Conservation (phyloP, 177 flowering plant genomes). For the Tripterygium wilfordii region DNA sequence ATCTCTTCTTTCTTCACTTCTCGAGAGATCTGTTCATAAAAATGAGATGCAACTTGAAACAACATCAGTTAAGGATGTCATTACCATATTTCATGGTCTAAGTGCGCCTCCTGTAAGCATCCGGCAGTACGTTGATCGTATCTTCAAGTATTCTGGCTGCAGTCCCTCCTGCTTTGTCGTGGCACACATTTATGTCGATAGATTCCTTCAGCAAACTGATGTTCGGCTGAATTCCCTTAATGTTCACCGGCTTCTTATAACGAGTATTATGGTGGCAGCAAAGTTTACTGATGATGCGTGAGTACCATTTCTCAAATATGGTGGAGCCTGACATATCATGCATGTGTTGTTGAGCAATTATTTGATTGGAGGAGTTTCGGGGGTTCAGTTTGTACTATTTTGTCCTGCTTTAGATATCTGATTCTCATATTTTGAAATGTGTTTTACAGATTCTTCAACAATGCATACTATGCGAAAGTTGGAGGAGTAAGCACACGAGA, state of each 20-base stretch:
- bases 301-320: slow-evolving; percentile 14
- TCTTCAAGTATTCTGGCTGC: slow-evolving; percentile 37
- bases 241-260: slow-evolving; percentile 40
- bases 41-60: slow-evolving; percentile 13
- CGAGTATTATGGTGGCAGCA: slow-evolving; percentile 34
- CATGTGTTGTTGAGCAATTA: too few relatives aligned
- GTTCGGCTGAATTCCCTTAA: slow-evolving; percentile 28
- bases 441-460: slow-evolving; percentile 72
- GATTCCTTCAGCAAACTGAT: slow-evolving; percentile 14
- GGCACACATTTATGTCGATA: slow-evolving; percentile 28
- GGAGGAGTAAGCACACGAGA: slow-evolving; percentile 84
- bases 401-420: too few relatives aligned
- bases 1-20: slow-evolving; percentile 10
- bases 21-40: slow-evolving; percentile 17
- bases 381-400: too few relatives aligned
- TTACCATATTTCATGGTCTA: slow-evolving; percentile 35
- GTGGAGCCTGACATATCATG: too few relatives aligned
- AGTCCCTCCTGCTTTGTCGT: slow-evolving; percentile 32
- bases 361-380: too few relatives aligned
- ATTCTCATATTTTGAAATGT: too few relatives aligned
- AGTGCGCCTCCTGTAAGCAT: slow-evolving; percentile 29
- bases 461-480: slow-evolving; percentile 91
- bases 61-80: slow-evolving; percentile 5
- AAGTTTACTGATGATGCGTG: slow-evolving; percentile 37
- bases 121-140: slow-evolving; percentile 29